Conservation (phyloP, 306 rosid species). For the Gastrolobium bilobum region DNA sequence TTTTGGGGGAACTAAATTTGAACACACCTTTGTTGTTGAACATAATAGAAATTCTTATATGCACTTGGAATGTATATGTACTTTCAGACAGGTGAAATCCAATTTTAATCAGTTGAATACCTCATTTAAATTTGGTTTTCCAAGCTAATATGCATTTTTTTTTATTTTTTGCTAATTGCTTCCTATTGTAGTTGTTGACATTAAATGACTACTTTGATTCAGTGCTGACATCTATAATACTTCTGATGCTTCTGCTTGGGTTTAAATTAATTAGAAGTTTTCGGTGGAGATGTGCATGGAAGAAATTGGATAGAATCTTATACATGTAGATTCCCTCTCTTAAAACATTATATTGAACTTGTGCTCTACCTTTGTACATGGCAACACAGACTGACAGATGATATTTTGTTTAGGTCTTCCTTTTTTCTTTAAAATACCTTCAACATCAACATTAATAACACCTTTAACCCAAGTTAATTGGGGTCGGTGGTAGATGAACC, state of each 20-base stretch:
- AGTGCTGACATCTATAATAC: background rate
- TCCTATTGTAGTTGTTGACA: background rate
- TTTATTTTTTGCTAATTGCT: background rate
- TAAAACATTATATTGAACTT: no score
- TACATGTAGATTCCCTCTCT: no score
- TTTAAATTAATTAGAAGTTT: background rate
- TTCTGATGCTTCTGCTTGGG: background rate
- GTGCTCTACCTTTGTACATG: no score
- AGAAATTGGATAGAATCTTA: background rate
- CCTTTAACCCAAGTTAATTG: no score
- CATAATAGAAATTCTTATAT: conserved; percentile 4
- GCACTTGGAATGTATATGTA: background rate
- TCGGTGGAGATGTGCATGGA: background rate
- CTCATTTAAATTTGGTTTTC: background rate
- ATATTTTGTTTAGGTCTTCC: background rate
- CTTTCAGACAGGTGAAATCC: conserved; percentile 13
- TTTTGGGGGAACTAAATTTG: conserved; percentile 12
- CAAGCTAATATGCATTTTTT: background rate
- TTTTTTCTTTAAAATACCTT: no score
- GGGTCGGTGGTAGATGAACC: no score
- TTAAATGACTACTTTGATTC: background rate
- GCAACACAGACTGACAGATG: background rate
- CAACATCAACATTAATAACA: no score
- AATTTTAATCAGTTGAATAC: conserved; percentile 9
- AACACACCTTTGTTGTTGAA: conserved; percentile 22